Evolutionary conservation across 2,329 filamentous ascomycete species (phyloP).

Genomic region (Herpotrichia juniperi): DNA sequence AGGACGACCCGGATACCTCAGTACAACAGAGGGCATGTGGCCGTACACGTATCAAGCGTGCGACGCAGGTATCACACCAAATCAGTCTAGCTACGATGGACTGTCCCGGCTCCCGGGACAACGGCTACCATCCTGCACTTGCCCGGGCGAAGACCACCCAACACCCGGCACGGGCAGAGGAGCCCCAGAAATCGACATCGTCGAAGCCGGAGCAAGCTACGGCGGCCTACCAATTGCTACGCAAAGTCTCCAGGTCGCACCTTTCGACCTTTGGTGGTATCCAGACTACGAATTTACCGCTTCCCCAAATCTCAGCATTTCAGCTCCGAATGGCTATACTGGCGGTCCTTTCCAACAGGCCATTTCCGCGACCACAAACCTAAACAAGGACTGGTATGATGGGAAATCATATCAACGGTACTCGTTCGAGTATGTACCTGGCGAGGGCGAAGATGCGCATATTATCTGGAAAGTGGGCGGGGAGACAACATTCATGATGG

Average conservation of each 20-base stretch:
- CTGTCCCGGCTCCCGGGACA: constrained; percentile 53
- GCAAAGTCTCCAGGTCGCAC: constrained; percentile 57
- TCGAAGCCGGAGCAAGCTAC: constrained; percentile 55
- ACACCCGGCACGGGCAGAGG: constrained; percentile 54
- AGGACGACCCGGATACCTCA: constrained; percentile 58
- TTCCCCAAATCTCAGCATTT: constrained; percentile 56
- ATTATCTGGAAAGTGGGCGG: constrained; percentile 62
- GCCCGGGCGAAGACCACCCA: constrained; percentile 54
- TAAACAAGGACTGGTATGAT: constrained; percentile 64
- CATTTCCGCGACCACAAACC: constrained; percentile 59
- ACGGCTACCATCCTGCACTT: constrained; percentile 53
- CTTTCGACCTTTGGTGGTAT: constrained; percentile 58
- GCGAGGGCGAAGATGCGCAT: constrained; percentile 50
- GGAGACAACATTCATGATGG: constrained; percentile 58
- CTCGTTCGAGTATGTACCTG: constrained; percentile 61
- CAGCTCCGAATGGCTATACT: constrained; percentile 58
- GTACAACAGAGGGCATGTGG: constrained; percentile 61
- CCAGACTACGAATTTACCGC: constrained; percentile 60
- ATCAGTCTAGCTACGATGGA: constrained; percentile 54
- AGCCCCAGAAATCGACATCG: constrained; percentile 57
- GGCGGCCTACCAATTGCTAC: constrained; percentile 52
- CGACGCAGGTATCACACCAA: constrained; percentile 57
- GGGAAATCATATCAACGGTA: constrained; percentile 61
- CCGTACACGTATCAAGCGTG: constrained; percentile 61
- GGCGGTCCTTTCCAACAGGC: constrained; percentile 64